Evolutionary conservation across 1,284 basidiomycete genomes (phyloP).

Genomic region (Trichosporon inkin): DNA sequence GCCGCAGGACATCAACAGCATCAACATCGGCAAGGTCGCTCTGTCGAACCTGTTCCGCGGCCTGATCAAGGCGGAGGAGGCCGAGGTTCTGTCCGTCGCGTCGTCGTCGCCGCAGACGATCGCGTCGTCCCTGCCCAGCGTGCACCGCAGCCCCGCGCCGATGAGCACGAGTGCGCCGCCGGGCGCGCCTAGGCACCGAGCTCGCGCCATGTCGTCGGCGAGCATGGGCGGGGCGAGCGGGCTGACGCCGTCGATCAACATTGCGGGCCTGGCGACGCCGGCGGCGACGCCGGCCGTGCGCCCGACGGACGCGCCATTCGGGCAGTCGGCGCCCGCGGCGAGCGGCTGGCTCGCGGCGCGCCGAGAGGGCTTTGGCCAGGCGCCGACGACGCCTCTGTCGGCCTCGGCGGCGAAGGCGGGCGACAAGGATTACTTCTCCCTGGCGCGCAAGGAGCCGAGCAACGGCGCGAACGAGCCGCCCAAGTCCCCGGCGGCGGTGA

Average conservation of each 20-base stretch:
- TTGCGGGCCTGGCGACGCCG: constrained; percentile 62
- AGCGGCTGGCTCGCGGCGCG: constrained; percentile 22
- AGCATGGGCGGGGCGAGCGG: constrained; percentile 19
- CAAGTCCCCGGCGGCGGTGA: constrained; percentile 1
- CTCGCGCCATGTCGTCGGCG: constrained; percentile 28
- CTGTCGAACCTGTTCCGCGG: constrained; percentile 47
- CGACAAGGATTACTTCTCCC: constrained; percentile 43
- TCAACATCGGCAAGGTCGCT: constrained; percentile 51
- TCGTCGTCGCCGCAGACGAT: constrained; percentile 22
- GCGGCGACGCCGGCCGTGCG: constrained; percentile 57
- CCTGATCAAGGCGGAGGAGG: constrained; percentile 48
- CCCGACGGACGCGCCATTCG: constrained; percentile 26
- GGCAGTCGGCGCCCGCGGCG: constrained; percentile 32
- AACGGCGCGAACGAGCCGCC: constrained; percentile 15
- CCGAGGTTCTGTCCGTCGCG: constrained; percentile 26
- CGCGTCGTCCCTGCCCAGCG: constrained; percentile 28
- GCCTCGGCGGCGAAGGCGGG: background rate
- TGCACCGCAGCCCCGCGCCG: constrained; percentile 32
- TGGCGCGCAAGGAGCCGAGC: constrained; percentile 14
- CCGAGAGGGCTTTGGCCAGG: background rate
- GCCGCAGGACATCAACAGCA: constrained; percentile 66
- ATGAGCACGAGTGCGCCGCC: constrained; percentile 40
- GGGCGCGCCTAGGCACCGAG: constrained; percentile 31
- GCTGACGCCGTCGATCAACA: constrained; percentile 49
- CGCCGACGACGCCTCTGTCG: background rate